phyloP scores from a whole-genome alignment of 495 filamentous ascomycete species.

The Lophium mytilinum region DNA sequence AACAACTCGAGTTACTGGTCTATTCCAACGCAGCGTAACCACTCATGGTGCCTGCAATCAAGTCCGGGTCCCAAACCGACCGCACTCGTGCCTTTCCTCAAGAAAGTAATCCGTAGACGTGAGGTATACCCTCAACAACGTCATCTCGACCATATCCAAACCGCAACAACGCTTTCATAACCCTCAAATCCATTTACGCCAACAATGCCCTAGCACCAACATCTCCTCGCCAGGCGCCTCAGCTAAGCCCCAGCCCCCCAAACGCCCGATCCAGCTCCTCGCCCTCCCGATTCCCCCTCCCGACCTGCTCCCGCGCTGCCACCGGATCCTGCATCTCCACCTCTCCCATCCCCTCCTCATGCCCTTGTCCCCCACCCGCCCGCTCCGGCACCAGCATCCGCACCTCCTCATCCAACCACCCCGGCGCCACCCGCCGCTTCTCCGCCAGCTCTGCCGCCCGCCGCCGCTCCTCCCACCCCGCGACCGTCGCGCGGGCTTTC shows the following conservation, averaged over 20 bases:
- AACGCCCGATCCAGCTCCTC: conserved; percentile 86
- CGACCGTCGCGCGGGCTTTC: conserved; percentile 57
- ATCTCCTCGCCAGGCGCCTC: no score
- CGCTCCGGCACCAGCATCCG: conserved; percentile 70
- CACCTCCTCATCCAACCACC: conserved; percentile 87
- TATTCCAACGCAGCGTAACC: no score
- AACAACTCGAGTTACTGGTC: no score
- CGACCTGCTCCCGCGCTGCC: conserved; percentile 17
- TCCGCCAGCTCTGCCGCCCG: conserved; percentile 75
- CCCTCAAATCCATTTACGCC: no score
- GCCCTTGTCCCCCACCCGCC: conserved; percentile 19
- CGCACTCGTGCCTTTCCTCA: no score
- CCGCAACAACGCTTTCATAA: no score
- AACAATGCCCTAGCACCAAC: no score
- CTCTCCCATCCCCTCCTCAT: conserved; percentile 35
- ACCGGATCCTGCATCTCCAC: conserved; percentile 24
- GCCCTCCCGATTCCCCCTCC: conserved; percentile 45
- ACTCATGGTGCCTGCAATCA: no score
- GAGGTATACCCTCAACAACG: no score
- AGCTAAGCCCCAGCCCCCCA: conserved; percentile 50
- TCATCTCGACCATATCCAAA: no score
- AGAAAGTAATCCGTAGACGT: no score
- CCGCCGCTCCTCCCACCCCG: conserved; percentile 62
- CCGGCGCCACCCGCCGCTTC: conserved; percentile 83
- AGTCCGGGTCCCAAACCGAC: no score